A percentile compares a stretch with the other conserved stretches of the same genome.
These are phyloP conservation scores for Echium plantagineum DNA, from an alignment of 257 asterid species.

Conservation along the genomic window DNA sequence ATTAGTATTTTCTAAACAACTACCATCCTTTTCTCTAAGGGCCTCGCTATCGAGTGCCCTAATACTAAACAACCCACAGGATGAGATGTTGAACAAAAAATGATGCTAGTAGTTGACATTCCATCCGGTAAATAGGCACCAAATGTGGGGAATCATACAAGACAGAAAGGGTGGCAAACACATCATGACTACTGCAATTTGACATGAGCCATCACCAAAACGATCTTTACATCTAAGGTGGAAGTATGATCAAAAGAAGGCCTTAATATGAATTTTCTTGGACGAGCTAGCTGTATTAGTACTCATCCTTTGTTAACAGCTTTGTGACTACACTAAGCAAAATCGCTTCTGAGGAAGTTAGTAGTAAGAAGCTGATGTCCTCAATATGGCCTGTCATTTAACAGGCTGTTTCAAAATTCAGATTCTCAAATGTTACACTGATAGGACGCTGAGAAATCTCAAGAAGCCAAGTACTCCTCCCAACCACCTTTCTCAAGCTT, in stretches of 20 bases:
- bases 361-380: background rate
- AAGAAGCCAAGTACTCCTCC: slow-evolving; percentile 62
- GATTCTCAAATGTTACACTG: background rate
- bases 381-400: background rate
- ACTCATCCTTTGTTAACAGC: background rate
- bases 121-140: too few species aligned
- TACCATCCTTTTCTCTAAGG: too few species aligned
- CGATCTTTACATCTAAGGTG: too few species aligned
- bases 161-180: too few species aligned
- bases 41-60: too few species aligned
- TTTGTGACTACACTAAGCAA: background rate
- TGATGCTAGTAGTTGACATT: too few species aligned
- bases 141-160: too few species aligned
- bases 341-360: background rate
- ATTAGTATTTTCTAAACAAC: too few species aligned
- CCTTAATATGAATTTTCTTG: background rate
- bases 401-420: background rate
- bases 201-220: too few species aligned
- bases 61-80: too few species aligned
- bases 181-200: too few species aligned
- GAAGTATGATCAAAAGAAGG: background rate
- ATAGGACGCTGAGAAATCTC: slow-evolving; percentile 6
- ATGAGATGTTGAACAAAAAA: too few species aligned
- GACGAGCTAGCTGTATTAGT: background rate
- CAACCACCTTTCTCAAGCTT: slow-evolving; percentile 67